phyloP scores from a whole-genome alignment of 176 grass and related monocot genomes.

The Miscanthus lutarioriparius region DNA sequence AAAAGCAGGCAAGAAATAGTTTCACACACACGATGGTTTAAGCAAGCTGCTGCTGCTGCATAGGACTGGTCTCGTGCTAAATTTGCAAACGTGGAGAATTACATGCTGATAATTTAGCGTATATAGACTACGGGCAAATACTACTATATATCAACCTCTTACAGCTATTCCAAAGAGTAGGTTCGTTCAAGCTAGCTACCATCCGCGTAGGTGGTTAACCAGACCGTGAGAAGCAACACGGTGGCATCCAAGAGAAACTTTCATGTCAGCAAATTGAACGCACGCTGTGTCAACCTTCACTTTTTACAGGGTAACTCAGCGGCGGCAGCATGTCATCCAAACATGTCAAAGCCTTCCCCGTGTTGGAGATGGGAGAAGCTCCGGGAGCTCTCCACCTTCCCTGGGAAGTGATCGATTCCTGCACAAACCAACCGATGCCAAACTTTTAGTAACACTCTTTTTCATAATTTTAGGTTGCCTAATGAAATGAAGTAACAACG shows the following conservation, averaged over 20 bases:
- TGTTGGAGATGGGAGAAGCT: constrained; percentile 51
- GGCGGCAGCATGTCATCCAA: constrained; percentile 45
- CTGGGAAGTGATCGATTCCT: constrained; percentile 75
- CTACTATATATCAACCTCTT: constrained; percentile 33
- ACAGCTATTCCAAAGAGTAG: constrained; percentile 30
- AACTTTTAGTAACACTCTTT: background rate
- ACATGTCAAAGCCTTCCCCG: constrained; percentile 76
- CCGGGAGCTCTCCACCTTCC: constrained; percentile 57
- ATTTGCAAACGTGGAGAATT: constrained; percentile 2
- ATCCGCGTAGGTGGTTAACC: constrained; percentile 2
- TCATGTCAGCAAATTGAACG: constrained; percentile 27
- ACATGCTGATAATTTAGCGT: background rate
- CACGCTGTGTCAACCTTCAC: background rate
- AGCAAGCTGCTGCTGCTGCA: background rate
- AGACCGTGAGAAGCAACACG: constrained; percentile 13
- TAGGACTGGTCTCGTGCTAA: background rate
- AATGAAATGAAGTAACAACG: background rate
- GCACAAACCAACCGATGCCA: constrained; percentile 26
- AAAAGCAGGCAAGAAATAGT: background rate
- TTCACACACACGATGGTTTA: background rate
- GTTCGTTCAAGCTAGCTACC: constrained; percentile 20
- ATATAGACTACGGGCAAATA: background rate
- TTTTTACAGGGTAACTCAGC: constrained; percentile 28
- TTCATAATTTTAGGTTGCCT: background rate
- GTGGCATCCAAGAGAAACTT: background rate